Percentiles rank a stretch among this genome's conserved stretches.
These are phyloP conservation scores for Calonectria honghensis DNA, from an alignment of 2,329 filamentous ascomycete species.

Conservation along the genomic window DNA sequence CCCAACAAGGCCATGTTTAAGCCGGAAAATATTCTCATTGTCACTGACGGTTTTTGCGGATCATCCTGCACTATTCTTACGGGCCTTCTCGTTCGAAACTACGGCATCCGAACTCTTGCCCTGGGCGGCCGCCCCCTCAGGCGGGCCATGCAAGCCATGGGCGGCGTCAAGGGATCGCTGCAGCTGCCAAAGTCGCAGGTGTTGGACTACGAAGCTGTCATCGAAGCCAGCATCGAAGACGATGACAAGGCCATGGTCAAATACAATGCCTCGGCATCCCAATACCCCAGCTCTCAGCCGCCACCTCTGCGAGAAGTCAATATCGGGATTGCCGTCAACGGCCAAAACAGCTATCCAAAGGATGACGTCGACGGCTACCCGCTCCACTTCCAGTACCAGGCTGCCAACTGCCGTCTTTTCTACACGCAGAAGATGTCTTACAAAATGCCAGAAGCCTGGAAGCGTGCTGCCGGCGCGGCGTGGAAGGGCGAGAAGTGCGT, in stretches of 20 bases:
- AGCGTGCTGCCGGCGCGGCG: not conserved
- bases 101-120: slow-evolving; percentile 35
- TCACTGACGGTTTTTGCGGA: slow-evolving; percentile 36
- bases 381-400: slow-evolving; percentile 44
- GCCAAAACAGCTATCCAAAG: slow-evolving; percentile 28
- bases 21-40: slow-evolving; percentile 40
- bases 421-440: slow-evolving; percentile 26
- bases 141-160: slow-evolving; percentile 43
- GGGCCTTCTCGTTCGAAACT: slow-evolving; percentile 31
- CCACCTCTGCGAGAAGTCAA: not conserved
- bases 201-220: too few relatives aligned
- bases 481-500: slow-evolving; percentile 30
- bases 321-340: slow-evolving; percentile 26
- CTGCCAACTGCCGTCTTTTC: slow-evolving; percentile 41
- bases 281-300: not conserved
- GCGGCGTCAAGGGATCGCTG: slow-evolving; percentile 37
- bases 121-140: slow-evolving; percentile 36
- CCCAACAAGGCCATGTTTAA: slow-evolving; percentile 18
- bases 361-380: slow-evolving; percentile 29
- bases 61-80: slow-evolving; percentile 40
- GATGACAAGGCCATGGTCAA: not conserved
- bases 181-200: not conserved
- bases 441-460: slow-evolving; percentile 23
- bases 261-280: not conserved
- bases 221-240: not conserved